Base-by-base conservation (phyloP, 2,329 filamentous ascomycete genomes). In the Fusarium papillatum region DNA sequence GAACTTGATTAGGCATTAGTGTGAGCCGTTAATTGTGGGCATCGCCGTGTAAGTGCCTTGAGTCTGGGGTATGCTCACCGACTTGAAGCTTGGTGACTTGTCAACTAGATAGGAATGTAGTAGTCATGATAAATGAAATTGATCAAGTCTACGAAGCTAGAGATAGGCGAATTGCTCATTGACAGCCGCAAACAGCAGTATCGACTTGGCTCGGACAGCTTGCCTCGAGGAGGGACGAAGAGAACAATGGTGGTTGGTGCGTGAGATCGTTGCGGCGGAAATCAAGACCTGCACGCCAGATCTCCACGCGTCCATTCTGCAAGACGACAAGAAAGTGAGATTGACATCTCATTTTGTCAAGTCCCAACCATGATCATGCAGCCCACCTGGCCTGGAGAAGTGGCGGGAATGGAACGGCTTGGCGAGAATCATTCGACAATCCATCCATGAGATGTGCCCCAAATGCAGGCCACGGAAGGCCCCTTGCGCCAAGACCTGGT, bases 221-320 rank as follows among this genome's bases (percentile, higher is more conserved):
- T 10, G 36, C 17, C n/a, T 46, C 11, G 60, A 57, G 19, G 29
- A 61, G 26, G 36, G 34, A 31, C n/a, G n/a, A 62, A 7, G 59
- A 69, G 26, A 66, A 50, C 31, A 64, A 34, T 29, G 61, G 36
- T 62, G 24, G 22, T 31, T 66, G 38, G 68, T 60, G 72, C 72
- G 61, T 74, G 72, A 73, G 65, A 75, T 65, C 72, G 63, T 59
- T 75, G 73, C 73, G 72, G 69, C 61, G 41, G 46, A 41, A 65
- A 57, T 70, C 72, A 74, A 65, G 36, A 59, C 57, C 73, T 75
- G 73, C 73, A 75, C 48, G 48, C 69, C 43, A 66, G 73, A 75
- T 75, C 73, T 64, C 66, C 38, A 75, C 72, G 73, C 72, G 72
- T 69, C 68, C 72, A 72, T 50, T 50, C 61, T 74, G 74, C 64